Evolutionary conservation across 768 basidiomycete genomes (phyloP), one percentile per base, ranked within the genome.

Genomic region (Favolaschia claudopus): DNA sequence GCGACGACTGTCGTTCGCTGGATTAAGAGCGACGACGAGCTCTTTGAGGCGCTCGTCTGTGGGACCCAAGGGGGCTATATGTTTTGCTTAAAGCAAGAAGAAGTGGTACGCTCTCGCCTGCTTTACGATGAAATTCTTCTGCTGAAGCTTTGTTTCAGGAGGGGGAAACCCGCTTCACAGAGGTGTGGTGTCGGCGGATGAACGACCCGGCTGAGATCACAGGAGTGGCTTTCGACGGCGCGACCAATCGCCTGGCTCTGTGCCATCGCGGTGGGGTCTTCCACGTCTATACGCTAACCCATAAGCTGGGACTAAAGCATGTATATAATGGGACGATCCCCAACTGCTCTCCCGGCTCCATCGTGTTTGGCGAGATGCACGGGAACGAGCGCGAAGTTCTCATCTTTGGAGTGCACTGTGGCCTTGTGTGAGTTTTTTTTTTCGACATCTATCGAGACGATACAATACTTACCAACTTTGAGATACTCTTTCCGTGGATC

Each of bases 191-290:
- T 24, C 24, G 31, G 10, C 64, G 58, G 25, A 14, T 66, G 12
- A 32, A 37, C 2, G 24, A 51, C 4, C 47, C 53, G 0, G 48
- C 46, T 10, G 63, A 69, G 45, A 52, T 69, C 1, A 67, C 65
- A 2, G 63, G 57, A 5, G n/a, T 69, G 3, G 58, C 54, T 1
- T 69, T 63, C 36, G 67, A 69, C 15, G 33, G 60, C 1, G n/a
- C 49, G 2, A 36, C 63, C 9, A 67, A 59, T 33, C 53, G 58
- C 12, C 62, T 69, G 19, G 50, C 57, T 9, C 48, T 59, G 6
- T 62, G 58, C 49, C 60, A 65, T 33, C 58, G 47, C 1, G 34
- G 48, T 14, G 36, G 29, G 1, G 43, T 65, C 0, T 19, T 69
- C 2, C 66, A 63, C 13, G 19, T 62, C 1, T 65, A 57, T 24